These are phyloP conservation scores for Colletotrichum echinochloae DNA, from an alignment of 2,329 filamentous ascomycete species.

Conservation along the genomic window DNA sequence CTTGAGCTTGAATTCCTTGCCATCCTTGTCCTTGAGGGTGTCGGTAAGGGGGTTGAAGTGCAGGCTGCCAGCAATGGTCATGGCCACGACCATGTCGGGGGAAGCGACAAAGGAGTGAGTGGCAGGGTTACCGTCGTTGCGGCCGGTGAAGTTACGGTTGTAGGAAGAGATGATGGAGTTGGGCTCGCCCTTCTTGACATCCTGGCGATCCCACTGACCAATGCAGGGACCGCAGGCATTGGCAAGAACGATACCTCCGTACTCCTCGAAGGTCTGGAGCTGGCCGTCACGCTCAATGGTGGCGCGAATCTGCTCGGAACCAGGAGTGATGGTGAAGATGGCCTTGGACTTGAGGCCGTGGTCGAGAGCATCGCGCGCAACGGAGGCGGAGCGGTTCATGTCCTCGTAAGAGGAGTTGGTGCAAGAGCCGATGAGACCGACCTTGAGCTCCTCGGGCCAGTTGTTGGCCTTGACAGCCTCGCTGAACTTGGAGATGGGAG, in stretches of 20 bases:
- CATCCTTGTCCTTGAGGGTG: conserved; percentile 91
- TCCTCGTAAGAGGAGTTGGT: conserved; percentile 91
- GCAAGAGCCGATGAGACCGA: conserved; percentile 97
- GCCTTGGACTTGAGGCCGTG: conserved; percentile 96
- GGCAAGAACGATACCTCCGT: conserved; percentile 92
- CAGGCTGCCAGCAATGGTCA: conserved; percentile 85
- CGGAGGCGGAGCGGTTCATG: conserved; percentile 93
- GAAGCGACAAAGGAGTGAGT: conserved; percentile 95
- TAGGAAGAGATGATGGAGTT: conserved; percentile 99
- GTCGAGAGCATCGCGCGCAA: conserved; percentile 89
- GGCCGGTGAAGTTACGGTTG: conserved; percentile 99
- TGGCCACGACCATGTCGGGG: conserved; percentile 87
- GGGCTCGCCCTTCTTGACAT: conserved; percentile 93
- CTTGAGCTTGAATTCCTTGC: conserved; percentile 93
- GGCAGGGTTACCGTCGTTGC: conserved; percentile 95
- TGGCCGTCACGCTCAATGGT: conserved; percentile 93
- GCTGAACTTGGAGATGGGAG: conserved; percentile 97
- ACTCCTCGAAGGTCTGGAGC: conserved; percentile 94
- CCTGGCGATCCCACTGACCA: conserved; percentile 93
- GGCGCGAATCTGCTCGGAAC: conserved; percentile 95
- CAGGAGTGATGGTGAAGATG: conserved; percentile 93
- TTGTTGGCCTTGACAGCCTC: conserved; percentile 92
- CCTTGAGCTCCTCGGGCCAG: conserved; percentile 97
- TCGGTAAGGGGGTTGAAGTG: conserved; percentile 97
- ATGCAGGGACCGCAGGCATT: conserved; percentile 96